Evolutionary conservation across 805 yeast genomes (phyloP).

Genomic region (Metschnikowia cerradonensis): DNA sequence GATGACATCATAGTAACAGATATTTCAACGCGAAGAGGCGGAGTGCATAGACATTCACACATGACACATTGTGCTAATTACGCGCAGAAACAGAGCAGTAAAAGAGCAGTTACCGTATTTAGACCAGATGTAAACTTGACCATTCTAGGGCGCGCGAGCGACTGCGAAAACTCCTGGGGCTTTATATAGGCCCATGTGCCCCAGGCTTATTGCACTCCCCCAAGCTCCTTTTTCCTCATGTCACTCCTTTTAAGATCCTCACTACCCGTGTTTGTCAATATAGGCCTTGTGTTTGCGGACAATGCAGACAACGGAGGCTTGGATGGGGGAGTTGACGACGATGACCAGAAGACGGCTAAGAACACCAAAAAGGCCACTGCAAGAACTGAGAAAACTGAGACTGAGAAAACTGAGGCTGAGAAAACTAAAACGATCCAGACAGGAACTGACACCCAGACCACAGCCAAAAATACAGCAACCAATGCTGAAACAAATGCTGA

Average conservation of each 20-base stretch:
- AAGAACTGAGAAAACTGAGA: neutral
- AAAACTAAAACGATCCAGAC: neutral
- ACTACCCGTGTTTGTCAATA: slow-evolving; percentile 8
- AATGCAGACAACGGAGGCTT: slow-evolving; percentile 14
- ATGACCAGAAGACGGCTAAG: neutral
- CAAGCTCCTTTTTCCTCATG: slow-evolving; percentile 3
- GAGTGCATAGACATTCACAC: neutral
- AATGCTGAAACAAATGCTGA: neutral
- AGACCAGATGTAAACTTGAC: neutral
- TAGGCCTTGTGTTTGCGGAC: slow-evolving; percentile 13
- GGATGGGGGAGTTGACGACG: slow-evolving; percentile 5
- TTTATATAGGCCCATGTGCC: neutral
- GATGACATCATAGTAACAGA: no score
- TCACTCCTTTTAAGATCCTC: slow-evolving; percentile 11
- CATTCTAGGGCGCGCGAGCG: neutral
- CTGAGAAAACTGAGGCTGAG: neutral
- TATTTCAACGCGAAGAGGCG: neutral
- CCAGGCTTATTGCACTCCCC: neutral
- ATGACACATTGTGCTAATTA: neutral
- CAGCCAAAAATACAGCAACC: neutral
- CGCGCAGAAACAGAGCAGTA: neutral
- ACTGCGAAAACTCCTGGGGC: neutral
- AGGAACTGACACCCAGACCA: neutral
- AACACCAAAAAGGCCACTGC: neutral
- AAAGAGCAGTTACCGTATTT: neutral